Base-by-base conservation (phyloP, 2,329 filamentous ascomycete species). In the Polychaeton citri region DNA sequence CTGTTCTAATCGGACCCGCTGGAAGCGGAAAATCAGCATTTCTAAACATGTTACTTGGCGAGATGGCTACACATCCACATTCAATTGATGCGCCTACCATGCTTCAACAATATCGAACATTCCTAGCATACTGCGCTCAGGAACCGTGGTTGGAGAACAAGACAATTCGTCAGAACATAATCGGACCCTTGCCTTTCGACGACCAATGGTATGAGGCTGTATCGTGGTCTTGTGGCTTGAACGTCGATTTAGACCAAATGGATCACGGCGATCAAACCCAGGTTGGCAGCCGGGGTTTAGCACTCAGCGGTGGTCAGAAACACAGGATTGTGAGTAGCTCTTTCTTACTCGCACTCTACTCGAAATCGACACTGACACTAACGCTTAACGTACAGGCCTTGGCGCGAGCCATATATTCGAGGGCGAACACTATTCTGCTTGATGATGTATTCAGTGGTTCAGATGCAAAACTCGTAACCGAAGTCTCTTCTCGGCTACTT, bases 11-110 rank as follows among this genome's bases (percentile, higher is more conserved):
- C 37, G 68, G 67, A 12, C 66, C 68, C 12, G 64, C 68, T 17
- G 68, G 65, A 4, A 69, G 63, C 39, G 69, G 68, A 3, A 72
- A 72, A 40, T 69, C 68, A 15, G 69, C 66, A 3, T 46, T 72
- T 4, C 53, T 66, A 4, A 63, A 64, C 38, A 54, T 57, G 13
- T 45, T 68, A 12, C 55, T 68, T 0, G 62, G 64, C 17, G 65
- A 68, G 39, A 52, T 61, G 21, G 21, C 21, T n/a, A 24, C 21
- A n/a, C 21, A 7, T 7, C 21, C 7, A 0, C 53, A 58, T 2
- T 52, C 48, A 18, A 35, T 51, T 3, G 19, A 36, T 32, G 56
- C 55, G 32, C 48, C 46, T 15, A 38, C 59, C 32, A 46, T 51
- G 21, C 36, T 57, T 5, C 52, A 50, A 12, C 52, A 52, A 4